Conservation (phyloP, 768 basidiomycete species). For the Astraeus odoratus region DNA sequence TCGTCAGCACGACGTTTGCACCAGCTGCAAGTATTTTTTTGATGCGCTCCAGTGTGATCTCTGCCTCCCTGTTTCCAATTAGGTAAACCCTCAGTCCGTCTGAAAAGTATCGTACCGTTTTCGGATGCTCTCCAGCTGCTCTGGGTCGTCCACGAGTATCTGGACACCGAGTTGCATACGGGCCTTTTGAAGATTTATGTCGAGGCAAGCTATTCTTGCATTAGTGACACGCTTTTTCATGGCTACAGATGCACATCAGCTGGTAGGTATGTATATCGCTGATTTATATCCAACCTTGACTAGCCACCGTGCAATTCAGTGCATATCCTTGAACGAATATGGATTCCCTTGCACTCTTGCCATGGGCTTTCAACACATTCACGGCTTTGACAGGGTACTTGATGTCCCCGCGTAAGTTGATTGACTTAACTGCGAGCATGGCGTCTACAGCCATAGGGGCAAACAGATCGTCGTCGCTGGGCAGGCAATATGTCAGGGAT, state of each 20-base stretch:
- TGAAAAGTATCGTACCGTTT: constrained; percentile 59
- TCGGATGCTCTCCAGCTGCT: constrained; percentile 93
- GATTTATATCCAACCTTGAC: constrained; percentile 68
- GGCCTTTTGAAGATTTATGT: constrained; percentile 94
- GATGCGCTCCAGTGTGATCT: constrained; percentile 92
- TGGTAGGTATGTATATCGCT: not conserved
- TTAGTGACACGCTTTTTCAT: constrained; percentile 94
- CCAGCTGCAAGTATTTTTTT: constrained; percentile 94
- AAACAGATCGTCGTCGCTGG: constrained; percentile 93
- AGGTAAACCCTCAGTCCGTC: not conserved
- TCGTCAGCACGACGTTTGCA: constrained; percentile 94
- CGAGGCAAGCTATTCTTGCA: constrained; percentile 97
- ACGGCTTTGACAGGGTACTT: constrained; percentile 99
- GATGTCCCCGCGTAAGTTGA: constrained; percentile 89
- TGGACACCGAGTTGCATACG: constrained; percentile 98
- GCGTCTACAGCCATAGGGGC: constrained; percentile 99
- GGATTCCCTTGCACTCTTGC: constrained; percentile 91
- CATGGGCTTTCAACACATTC: constrained; percentile 96
- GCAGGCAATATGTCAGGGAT: constrained; percentile 1
- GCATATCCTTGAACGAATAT: constrained; percentile 95
- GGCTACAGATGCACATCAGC: constrained; percentile 40
- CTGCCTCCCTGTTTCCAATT: constrained; percentile 67
- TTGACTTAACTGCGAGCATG: constrained; percentile 94
- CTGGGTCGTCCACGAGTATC: constrained; percentile 93
- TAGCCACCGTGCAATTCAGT: constrained; percentile 95